These are phyloP conservation scores for Acer saccharum DNA, from an alignment of 345 rosid species.

Conservation along the genomic window DNA sequence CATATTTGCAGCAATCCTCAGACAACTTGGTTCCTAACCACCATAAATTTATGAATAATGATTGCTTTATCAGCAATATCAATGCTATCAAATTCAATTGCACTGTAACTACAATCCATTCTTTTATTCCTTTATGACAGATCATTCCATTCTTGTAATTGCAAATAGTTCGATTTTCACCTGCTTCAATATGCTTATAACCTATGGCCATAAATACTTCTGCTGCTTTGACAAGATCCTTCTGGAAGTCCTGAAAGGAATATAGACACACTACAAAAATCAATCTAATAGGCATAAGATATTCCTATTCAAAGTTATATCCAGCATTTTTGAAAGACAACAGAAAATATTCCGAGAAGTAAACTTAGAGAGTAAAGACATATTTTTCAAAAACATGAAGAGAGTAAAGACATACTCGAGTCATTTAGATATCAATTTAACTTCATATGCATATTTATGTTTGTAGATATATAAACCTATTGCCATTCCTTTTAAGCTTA, in stretches of 20 bases:
- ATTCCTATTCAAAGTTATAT: neutral
- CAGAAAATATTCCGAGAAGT: neutral
- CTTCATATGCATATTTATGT: neutral
- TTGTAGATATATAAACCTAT: neutral
- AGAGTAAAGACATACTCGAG: neutral
- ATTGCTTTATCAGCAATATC: slow-evolving; percentile 12
- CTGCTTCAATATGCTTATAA: slow-evolving; percentile 84
- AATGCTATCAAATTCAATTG: slow-evolving; percentile 1
- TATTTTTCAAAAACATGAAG: too few species aligned
- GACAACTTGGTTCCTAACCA: slow-evolving; percentile 79
- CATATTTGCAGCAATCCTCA: slow-evolving; percentile 84
- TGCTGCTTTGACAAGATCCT: slow-evolving; percentile 75
- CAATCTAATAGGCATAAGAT: slow-evolving; percentile 14
- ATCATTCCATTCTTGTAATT: neutral
- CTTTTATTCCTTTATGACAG: neutral
- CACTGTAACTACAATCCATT: neutral
- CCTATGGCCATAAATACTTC: slow-evolving; percentile 78
- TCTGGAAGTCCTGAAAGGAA: slow-evolving; percentile 82
- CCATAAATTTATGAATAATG: slow-evolving; percentile 15
- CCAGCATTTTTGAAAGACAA: slow-evolving; percentile 7
- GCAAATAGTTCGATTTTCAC: slow-evolving; percentile 36
- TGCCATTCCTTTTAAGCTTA: neutral
- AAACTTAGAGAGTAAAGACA: neutral
- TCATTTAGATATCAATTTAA: neutral
- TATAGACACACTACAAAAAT: slow-evolving; percentile 4